These are phyloP conservation scores for Amylocarpus encephaloides DNA, from an alignment of 2,329 filamentous ascomycete genomes.

Conservation along the genomic window DNA sequence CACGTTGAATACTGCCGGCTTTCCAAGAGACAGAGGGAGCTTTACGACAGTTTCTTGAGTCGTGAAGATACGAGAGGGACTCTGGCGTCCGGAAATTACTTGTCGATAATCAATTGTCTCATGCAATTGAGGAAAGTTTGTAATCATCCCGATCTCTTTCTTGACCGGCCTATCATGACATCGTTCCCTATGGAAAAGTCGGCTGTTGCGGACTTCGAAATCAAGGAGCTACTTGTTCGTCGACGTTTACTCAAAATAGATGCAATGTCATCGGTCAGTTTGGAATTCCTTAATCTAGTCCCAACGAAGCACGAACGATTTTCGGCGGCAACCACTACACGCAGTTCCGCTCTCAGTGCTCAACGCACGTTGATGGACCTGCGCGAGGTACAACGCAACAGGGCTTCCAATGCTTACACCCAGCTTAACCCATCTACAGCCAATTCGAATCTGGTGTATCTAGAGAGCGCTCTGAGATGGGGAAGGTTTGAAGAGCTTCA, in stretches of 20 bases:
- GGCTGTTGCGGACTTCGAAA: conserved; percentile 65
- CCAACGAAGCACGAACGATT: conserved; percentile 64
- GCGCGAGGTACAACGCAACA: conserved; percentile 60
- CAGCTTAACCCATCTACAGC: conserved; percentile 60
- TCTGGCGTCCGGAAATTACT: conserved; percentile 85
- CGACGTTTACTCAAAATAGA: conserved; percentile 56
- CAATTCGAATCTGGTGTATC: conserved; percentile 61
- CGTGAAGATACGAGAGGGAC: conserved; percentile 84
- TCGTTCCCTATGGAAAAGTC: conserved; percentile 89
- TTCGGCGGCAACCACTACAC: conserved; percentile 47
- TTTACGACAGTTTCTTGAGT: conserved; percentile 95
- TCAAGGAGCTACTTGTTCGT: conserved; percentile 65
- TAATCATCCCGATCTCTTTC: conserved; percentile 95
- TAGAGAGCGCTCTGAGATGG: conserved; percentile 66
- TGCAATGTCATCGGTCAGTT: conserved; percentile 57
- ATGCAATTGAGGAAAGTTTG: conserved; percentile 98
- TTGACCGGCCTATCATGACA: conserved; percentile 92
- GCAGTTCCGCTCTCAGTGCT: conserved; percentile 61
- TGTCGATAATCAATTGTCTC: conserved; percentile 96
- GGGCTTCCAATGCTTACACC: conserved; percentile 49
- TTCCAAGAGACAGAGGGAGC: conserved; percentile 87
- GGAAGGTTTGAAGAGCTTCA: conserved; percentile 71
- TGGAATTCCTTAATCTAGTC: conserved; percentile 74
- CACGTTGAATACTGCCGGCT: conserved; percentile 93
- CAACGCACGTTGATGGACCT: conserved; percentile 64